These are phyloP conservation scores for Chlorella vulgaris DNA, from an alignment of 139 green algal species.

Conservation along the genomic window DNA sequence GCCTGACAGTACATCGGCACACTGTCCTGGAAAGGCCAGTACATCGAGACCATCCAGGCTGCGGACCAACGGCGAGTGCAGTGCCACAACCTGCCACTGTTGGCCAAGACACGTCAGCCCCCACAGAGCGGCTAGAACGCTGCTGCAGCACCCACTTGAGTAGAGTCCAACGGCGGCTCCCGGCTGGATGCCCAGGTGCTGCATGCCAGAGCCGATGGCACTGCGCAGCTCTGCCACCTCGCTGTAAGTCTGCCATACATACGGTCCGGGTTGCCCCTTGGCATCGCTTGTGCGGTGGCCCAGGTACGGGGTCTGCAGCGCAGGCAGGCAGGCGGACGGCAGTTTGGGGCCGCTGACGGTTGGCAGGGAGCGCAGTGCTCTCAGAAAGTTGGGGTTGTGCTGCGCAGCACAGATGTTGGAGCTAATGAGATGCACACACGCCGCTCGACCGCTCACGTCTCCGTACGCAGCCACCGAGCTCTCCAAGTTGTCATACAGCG, in stretches of 20 bases:
- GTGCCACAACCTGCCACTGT: not conserved
- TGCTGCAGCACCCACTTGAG: conserved; percentile 57
- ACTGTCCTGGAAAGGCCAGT: no score
- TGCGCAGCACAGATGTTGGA: no score
- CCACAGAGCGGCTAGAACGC: not conserved
- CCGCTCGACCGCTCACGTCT: no score
- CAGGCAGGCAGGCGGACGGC: not conserved
- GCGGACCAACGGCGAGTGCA: not conserved
- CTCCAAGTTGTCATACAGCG: conserved; percentile 93
- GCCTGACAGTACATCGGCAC: no score
- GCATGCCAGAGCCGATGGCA: conserved; percentile 86
- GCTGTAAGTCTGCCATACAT: conserved; percentile 71
- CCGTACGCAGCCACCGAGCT: conserved; percentile 62
- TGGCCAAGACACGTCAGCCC: no score
- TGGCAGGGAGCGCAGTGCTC: no score
- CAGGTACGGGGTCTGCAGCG: conserved; percentile 52
- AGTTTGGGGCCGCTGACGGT: no score
- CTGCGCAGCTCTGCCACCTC: conserved; percentile 76
- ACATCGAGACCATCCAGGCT: no score
- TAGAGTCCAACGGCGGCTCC: conserved; percentile 87
- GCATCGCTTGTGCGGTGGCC: conserved; percentile 39
- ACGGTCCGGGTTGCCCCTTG: conserved; percentile 53
- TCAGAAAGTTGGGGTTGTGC: no score
- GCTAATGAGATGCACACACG: no score
- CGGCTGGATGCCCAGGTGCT: conserved; percentile 81